These are phyloP conservation scores for Blumeriella jaapii DNA, from an alignment of 2,329 filamentous ascomycete species.

Conservation along the genomic window DNA sequence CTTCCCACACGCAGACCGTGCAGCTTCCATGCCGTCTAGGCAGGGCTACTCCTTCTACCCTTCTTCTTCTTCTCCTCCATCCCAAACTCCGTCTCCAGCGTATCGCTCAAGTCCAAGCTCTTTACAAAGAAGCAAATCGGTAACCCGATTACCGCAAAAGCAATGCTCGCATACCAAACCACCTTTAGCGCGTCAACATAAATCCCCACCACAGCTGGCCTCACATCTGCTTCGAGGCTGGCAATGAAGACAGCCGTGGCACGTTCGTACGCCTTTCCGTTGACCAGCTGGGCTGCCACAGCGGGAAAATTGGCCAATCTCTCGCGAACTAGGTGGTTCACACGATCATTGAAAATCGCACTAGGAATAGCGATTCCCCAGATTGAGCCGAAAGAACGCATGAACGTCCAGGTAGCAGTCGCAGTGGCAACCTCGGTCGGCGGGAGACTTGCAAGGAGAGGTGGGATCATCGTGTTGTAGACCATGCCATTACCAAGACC, in stretches of 20 bases:
- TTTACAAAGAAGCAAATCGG: constrained; percentile 5
- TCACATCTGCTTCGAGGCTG: not conserved
- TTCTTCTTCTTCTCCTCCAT: constrained; percentile 10
- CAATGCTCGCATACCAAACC: constrained; percentile 8
- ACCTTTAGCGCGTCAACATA: constrained; percentile 6
- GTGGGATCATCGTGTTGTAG: constrained; percentile 57
- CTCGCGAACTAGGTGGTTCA: constrained; percentile 2
- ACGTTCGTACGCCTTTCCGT: constrained; percentile 8
- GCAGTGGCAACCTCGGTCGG: constrained; percentile 53
- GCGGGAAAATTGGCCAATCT: not conserved
- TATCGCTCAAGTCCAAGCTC: constrained; percentile 3
- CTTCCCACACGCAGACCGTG: not conserved
- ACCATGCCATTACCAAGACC: constrained; percentile 55
- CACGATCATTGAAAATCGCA: constrained; percentile 7
- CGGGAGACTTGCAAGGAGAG: constrained; percentile 50
- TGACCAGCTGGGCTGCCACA: constrained; percentile 2
- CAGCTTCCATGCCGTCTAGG: not conserved
- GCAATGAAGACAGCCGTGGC: constrained; percentile 6
- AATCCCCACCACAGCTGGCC: constrained; percentile 5
- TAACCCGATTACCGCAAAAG: constrained; percentile 7
- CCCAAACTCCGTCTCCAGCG: constrained; percentile 6
- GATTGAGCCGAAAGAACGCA: constrained; percentile 32
- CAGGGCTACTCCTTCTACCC: constrained; percentile 1
- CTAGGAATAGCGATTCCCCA: constrained; percentile 9
- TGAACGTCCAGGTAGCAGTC: constrained; percentile 52